Conservation (phyloP, 1,284 basidiomycete species). For the Ceratobasidium sp. region DNA sequence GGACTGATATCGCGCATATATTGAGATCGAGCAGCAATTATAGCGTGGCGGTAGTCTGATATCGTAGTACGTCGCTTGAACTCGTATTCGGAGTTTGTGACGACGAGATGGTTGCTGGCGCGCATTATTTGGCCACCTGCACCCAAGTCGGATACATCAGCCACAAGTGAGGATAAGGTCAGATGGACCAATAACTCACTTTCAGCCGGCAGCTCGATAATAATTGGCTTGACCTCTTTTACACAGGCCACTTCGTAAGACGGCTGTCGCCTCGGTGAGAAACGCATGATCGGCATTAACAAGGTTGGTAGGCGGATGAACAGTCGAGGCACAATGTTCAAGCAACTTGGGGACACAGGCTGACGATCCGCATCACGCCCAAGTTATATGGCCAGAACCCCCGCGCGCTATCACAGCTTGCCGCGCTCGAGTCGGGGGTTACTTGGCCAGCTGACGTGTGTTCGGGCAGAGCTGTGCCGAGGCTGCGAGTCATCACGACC, state of each 20-base stretch:
- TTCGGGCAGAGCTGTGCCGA: constrained; percentile 35
- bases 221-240: constrained; percentile 38
- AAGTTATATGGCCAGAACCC: constrained; percentile 28
- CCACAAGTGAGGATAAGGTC: neutral
- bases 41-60: constrained; percentile 35
- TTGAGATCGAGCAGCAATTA: constrained; percentile 39
- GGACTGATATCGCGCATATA: constrained; percentile 44
- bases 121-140: constrained; percentile 37
- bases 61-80: constrained; percentile 11
- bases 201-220: constrained; percentile 18
- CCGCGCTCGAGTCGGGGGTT: constrained; percentile 28
- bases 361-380: neutral
- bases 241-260: constrained; percentile 36
- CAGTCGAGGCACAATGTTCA: neutral
- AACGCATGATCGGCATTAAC: constrained; percentile 22
- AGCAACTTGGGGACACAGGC: neutral
- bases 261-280: constrained; percentile 28
- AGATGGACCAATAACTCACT: constrained; percentile 1
- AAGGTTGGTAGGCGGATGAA: neutral
- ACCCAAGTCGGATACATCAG: neutral
- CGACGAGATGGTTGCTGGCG: constrained; percentile 33
- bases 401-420: constrained; percentile 18
- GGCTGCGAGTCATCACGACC: constrained; percentile 40
- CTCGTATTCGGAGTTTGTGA: constrained; percentile 38
- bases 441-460: constrained; percentile 19